phyloP scores from a whole-genome alignment of 2,329 filamentous ascomycete genomes.

The Arthrobotrys entomopaga region DNA sequence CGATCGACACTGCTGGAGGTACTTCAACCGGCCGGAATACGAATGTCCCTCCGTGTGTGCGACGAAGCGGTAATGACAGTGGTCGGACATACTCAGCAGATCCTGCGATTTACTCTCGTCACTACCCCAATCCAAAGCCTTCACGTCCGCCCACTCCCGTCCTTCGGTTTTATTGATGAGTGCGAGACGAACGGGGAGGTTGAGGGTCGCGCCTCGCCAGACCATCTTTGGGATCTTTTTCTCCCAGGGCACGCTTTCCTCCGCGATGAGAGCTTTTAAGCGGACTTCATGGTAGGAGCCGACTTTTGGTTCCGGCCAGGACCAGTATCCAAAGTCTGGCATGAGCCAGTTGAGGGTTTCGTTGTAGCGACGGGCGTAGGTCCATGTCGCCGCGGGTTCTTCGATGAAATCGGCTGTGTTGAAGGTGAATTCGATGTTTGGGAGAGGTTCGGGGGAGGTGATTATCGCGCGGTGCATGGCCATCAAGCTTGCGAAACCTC shows the following conservation, averaged over 20 bases:
- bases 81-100: slow-evolving; percentile 66
- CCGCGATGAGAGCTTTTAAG: slow-evolving; percentile 50
- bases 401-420: slow-evolving; percentile 67
- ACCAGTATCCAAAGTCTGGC: slow-evolving; percentile 70
- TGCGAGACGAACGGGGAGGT: slow-evolving; percentile 59
- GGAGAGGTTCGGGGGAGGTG: slow-evolving; percentile 65
- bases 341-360: slow-evolving; percentile 65
- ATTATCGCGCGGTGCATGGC: slow-evolving; percentile 68
- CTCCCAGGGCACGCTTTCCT: slow-evolving; percentile 54
- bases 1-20: slow-evolving; percentile 66
- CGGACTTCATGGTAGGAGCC: slow-evolving; percentile 60
- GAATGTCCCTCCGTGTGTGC: slow-evolving; percentile 68
- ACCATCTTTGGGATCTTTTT: slow-evolving; percentile 56
- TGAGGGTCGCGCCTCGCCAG: slow-evolving; percentile 59
- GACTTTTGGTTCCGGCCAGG: slow-evolving; percentile 68
- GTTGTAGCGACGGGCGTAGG: slow-evolving; percentile 63
- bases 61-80: slow-evolving; percentile 68
- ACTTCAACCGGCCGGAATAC: slow-evolving; percentile 68
- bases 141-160: slow-evolving; percentile 62
- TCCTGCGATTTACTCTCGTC: slow-evolving; percentile 62
- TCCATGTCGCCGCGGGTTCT: slow-evolving; percentile 64
- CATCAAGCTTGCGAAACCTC: slow-evolving; percentile 65
- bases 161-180: slow-evolving; percentile 59
- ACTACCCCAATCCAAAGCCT: slow-evolving; percentile 62
- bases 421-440: slow-evolving; percentile 68